phyloP scores from a whole-genome alignment of 345 rosid species.

The Gossypium turneri region DNA sequence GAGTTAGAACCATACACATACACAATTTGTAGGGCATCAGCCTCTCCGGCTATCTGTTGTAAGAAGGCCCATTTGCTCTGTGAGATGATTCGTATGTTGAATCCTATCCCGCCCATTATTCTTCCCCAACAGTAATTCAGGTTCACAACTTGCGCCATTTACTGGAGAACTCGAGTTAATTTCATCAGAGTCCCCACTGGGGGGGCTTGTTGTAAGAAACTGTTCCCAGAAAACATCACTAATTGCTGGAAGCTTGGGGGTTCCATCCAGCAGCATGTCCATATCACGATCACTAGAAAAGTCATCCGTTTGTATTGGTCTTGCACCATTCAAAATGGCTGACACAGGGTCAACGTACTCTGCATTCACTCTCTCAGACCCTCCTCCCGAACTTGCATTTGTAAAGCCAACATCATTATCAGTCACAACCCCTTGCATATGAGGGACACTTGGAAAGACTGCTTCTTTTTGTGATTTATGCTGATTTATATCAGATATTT shows the following conservation, averaged over 20 bases:
- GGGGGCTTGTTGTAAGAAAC: constrained; percentile 46
- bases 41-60: constrained; percentile 37
- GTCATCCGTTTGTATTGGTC: constrained; percentile 30
- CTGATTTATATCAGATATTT: constrained; percentile 11
- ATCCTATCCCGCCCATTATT: constrained; percentile 41
- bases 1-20: background rate
- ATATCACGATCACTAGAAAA: constrained; percentile 41
- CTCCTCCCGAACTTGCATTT: constrained; percentile 35
- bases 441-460: constrained; percentile 30
- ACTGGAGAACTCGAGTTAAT: constrained; percentile 41
- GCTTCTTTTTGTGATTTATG: constrained; percentile 23
- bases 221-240: constrained; percentile 68
- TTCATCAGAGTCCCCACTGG: constrained; percentile 50
- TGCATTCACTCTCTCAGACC: constrained; percentile 32
- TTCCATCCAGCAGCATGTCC: constrained; percentile 41
- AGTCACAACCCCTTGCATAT: constrained; percentile 33
- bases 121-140: constrained; percentile 24
- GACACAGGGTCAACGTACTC: constrained; percentile 43
- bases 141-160: constrained; percentile 29
- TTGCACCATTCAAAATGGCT: constrained; percentile 33
- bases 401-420: constrained; percentile 35
- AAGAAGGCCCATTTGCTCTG: constrained; percentile 74
- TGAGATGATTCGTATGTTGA: constrained; percentile 52
- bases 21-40: constrained; percentile 25
- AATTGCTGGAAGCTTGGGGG: constrained; percentile 53